Base-by-base conservation (phyloP, 441 rosid genomes). In the Gossypium lobatum region DNA sequence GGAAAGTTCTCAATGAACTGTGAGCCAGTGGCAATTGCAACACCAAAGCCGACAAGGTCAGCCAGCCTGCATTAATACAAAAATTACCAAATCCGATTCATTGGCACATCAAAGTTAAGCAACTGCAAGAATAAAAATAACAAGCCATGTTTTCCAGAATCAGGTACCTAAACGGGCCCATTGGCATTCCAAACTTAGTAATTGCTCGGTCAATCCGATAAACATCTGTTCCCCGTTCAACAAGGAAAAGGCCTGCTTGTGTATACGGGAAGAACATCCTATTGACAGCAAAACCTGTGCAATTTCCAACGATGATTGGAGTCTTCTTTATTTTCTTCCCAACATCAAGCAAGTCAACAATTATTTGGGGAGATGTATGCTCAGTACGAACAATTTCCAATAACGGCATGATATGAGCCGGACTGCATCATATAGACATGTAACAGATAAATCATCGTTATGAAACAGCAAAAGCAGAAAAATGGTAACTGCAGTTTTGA, bases 211-310 rank as follows among this genome's bases (percentile, higher is more conserved):
- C 99, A 53, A 95, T 86, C 50, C 79, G 88, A 86, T 93, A 93
- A 61, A 79, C 86, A 83, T 95, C 97, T 3, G 91, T 75, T 28
- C 99, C 99, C 26, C 18, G 91, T 79, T 95, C 99, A 58, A 84
- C 92, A 50, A 95, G 95, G 76, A 91, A 86, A 73, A 90, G 58
- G 79, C 91, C 95, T 46, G 94, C 91, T 78, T 87, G 92, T 18
- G 97, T 89, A 84, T 95, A 95, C 34, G 99, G 99, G 88, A 95
- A 95, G 87, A 95, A 95, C 90, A 91, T 62, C 85, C 99, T 88
- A 75, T 93, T 95, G 76, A 93, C 99, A 79, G 98, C 99, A 82
- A 95, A 95, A 53, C 99, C 99, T 1, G 98, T 95, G 86, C 99
- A 95, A 78, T 93, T 95, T 50, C 99, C 97, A 7, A 95, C 99